Conservation (phyloP, 2,329 filamentous ascomycete species). For the Aureobasidium sp. region DNA sequence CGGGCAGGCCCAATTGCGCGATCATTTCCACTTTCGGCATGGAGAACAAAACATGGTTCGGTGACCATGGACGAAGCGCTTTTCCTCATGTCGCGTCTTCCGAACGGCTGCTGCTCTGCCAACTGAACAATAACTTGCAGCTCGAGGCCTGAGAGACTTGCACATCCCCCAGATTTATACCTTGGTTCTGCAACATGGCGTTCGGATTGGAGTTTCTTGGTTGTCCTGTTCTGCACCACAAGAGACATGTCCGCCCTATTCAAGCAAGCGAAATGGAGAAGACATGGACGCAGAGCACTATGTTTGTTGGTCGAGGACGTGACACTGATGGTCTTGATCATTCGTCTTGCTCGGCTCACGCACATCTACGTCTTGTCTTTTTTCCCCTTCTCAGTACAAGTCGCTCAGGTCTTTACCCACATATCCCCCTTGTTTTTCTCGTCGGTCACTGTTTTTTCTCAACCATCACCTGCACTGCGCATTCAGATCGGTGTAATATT, state of each 20-base stretch:
- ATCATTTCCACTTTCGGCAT: not conserved
- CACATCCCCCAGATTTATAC: conserved; percentile 12
- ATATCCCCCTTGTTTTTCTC: conserved; percentile 3
- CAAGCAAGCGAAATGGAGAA: conserved; percentile 2
- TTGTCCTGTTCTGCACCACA: conserved; percentile 11
- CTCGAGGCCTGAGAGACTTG: conserved; percentile 7
- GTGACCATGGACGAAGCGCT: conserved; percentile 11
- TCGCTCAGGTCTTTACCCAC: conserved; percentile 11
- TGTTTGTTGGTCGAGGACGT: not conserved
- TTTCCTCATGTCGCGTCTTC: conserved; percentile 12
- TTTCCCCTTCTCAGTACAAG: conserved; percentile 7
- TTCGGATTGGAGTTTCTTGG: conserved; percentile 16
- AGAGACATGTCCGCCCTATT: conserved; percentile 6
- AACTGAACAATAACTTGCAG: not conserved
- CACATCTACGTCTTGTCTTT: conserved; percentile 9
- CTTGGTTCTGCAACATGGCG: conserved; percentile 15
- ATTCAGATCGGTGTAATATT: conserved; percentile 13
- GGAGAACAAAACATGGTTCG: conserved; percentile 8
- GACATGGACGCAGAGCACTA: conserved; percentile 1
- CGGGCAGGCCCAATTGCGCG: not conserved
- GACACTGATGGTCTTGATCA: conserved; percentile 6
- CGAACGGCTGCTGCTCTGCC: conserved; percentile 10
- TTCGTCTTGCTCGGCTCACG: not conserved
- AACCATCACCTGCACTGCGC: conserved; percentile 6
- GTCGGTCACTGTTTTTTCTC: conserved; percentile 7